Evolutionary conservation across 306 rosid genomes (phyloP).

Genomic region (Quercus aquifolioides): DNA sequence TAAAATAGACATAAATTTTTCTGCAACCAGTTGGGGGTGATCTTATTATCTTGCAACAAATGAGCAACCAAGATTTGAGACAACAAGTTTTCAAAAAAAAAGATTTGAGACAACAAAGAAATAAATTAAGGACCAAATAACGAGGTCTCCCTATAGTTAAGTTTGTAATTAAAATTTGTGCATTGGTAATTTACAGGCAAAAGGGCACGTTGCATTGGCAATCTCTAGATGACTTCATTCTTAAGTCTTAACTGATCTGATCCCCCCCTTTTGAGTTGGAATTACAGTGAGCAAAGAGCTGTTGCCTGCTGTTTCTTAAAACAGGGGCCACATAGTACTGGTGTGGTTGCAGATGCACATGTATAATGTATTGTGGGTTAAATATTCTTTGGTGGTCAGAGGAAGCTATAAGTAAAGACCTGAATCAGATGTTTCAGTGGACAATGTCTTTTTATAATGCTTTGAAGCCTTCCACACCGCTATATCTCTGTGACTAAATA

Average conservation of each 20-base stretch:
- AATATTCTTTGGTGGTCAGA: background rate
- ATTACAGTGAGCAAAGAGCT: too few relatives aligned
- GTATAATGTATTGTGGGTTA: background rate
- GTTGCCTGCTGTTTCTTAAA: too few relatives aligned
- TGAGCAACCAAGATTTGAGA: background rate
- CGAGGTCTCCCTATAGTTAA: background rate
- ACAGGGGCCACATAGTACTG: too few relatives aligned
- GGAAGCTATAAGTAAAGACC: background rate
- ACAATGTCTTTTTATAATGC: too few relatives aligned
- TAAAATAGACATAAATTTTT: too few relatives aligned
- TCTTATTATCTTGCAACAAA: too few relatives aligned
- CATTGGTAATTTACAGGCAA: background rate
- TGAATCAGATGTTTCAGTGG: background rate
- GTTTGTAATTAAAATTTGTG: too few relatives aligned
- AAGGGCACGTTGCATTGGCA: background rate
- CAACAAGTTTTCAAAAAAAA: background rate
- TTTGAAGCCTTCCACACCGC: too few relatives aligned
- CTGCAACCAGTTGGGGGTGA: fast-evolving
- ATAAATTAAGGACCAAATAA: background rate
- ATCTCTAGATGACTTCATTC: too few relatives aligned
- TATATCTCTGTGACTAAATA: too few relatives aligned
- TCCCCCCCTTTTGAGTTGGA: too few relatives aligned
- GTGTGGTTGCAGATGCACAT: conserved; percentile 3
- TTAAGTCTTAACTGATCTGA: too few relatives aligned
- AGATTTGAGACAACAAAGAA: background rate